Conservation (phyloP, 2,329 filamentous ascomycete species). For the Aureobasidium melanogenum region DNA sequence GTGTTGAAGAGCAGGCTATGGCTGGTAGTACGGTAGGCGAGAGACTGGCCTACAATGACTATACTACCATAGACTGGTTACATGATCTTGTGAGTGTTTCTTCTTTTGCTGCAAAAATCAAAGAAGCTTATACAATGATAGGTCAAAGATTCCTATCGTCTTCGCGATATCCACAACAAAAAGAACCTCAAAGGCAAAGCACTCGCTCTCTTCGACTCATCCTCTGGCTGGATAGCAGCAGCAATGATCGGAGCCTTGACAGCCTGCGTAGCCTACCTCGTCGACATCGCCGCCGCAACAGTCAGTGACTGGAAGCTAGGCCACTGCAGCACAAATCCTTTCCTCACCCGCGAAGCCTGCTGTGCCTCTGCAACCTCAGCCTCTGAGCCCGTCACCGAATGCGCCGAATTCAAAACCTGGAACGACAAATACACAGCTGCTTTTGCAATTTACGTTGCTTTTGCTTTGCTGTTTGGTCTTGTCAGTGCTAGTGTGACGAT, state of each 20-base stretch:
- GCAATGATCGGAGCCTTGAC: slow-evolving; percentile 46
- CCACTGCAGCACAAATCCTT: slow-evolving; percentile 40
- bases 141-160: slow-evolving; percentile 50
- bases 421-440: slow-evolving; percentile 29
- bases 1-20: slow-evolving; percentile 42
- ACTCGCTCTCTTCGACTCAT: slow-evolving; percentile 39
- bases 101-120: background rate
- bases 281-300: slow-evolving; percentile 47
- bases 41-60: slow-evolving; percentile 51
- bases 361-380: slow-evolving; percentile 28
- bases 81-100: slow-evolving; percentile 42
- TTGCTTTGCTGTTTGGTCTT: slow-evolving; percentile 42
- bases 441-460: slow-evolving; percentile 42
- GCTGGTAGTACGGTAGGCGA: slow-evolving; percentile 42
- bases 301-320: slow-evolving; percentile 50
- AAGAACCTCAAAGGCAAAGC: slow-evolving; percentile 34
- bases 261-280: slow-evolving; percentile 46
- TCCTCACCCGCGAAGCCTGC: slow-evolving; percentile 43
- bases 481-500: slow-evolving; percentile 42
- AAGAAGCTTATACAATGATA: slow-evolving; percentile 16
- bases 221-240: slow-evolving; percentile 48
- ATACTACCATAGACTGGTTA: slow-evolving; percentile 55
- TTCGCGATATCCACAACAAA: slow-evolving; percentile 35
- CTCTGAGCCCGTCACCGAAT: slow-evolving; percentile 25
- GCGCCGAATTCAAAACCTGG: slow-evolving; percentile 38